These are phyloP conservation scores for Tricladium varicosporioides DNA, from an alignment of 2,329 filamentous ascomycete species.

Conservation along the genomic window DNA sequence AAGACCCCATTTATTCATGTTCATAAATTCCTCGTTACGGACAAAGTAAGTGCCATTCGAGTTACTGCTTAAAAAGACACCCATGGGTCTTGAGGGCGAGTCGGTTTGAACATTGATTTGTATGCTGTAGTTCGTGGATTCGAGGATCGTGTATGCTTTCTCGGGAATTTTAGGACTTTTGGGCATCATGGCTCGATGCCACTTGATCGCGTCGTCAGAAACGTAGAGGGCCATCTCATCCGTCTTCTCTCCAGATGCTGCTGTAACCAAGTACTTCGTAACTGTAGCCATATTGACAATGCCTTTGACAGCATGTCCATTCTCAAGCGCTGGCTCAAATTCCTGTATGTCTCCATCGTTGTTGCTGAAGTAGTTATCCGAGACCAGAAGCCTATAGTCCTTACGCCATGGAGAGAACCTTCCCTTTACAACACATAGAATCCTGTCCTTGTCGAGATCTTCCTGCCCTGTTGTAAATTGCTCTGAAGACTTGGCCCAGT, in stretches of 20 bases:
- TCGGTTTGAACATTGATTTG: conserved; percentile 88
- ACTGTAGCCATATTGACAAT: conserved; percentile 79
- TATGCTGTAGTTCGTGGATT: conserved; percentile 97
- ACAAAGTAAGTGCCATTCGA: conserved; percentile 97
- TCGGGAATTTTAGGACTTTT: conserved; percentile 77
- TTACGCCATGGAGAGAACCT: conserved; percentile 67
- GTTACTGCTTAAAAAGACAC: conserved; percentile 90
- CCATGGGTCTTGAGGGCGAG: conserved; percentile 67
- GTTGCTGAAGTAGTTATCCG: conserved; percentile 77
- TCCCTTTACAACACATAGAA: conserved; percentile 78
- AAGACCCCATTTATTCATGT: conserved; percentile 70
- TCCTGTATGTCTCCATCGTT: conserved; percentile 51
- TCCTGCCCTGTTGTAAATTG: conserved; percentile 69
- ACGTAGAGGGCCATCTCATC: conserved; percentile 92
- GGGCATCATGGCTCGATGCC: conserved; percentile 90
- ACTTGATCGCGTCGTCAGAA: conserved; percentile 76
- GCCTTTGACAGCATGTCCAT: conserved; percentile 71
- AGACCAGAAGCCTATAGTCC: conserved; percentile 76
- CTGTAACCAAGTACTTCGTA: conserved; percentile 83
- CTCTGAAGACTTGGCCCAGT: conserved; percentile 79
- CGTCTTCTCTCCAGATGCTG: conserved; percentile 74
- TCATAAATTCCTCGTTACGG: conserved; percentile 87
- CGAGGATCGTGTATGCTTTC: conserved; percentile 87
- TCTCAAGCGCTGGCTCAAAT: conserved; percentile 75
- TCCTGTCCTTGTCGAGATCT: conserved; percentile 64